A percentile compares a stretch with the other conserved stretches of the same genome.
Conservation (phyloP, 371 early-diverging fungal genomes). For the Aphelidium insulamus region DNA sequence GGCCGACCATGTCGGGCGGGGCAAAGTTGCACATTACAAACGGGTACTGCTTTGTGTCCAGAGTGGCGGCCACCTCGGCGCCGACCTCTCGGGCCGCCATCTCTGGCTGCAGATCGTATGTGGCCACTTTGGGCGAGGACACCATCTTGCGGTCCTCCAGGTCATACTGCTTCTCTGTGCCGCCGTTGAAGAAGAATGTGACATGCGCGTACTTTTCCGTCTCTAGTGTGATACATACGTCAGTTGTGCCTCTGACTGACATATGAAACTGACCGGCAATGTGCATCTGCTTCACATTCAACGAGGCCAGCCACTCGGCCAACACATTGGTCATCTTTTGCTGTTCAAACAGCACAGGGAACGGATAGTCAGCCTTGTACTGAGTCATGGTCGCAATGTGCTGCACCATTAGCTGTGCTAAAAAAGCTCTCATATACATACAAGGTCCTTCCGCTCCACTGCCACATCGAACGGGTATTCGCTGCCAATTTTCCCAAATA, state of each 20-base stretch:
- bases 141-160: slow-evolving; percentile 79
- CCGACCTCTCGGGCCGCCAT: slow-evolving; percentile 84
- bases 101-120: slow-evolving; percentile 89
- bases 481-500: slow-evolving; percentile 48
- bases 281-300: slow-evolving; percentile 72
- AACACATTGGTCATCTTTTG: slow-evolving; percentile 91
- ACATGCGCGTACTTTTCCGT: slow-evolving; percentile 99
- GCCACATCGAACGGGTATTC: slow-evolving; percentile 46
- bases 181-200: slow-evolving; percentile 99
- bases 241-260: background rate
- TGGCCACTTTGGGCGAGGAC: slow-evolving; percentile 84
- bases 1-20: slow-evolving; percentile 98
- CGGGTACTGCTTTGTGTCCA: slow-evolving; percentile 53
- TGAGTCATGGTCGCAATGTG: slow-evolving; percentile 88
- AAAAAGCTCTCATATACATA: slow-evolving; percentile 10
- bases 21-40: slow-evolving; percentile 99
- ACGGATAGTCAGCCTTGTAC: slow-evolving; percentile 87
- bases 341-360: slow-evolving; percentile 78
- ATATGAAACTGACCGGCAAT: slow-evolving; percentile 28
- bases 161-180: slow-evolving; percentile 67
- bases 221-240: slow-evolving; percentile 26
- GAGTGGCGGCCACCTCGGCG: slow-evolving; percentile 66
- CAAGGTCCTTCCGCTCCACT: slow-evolving; percentile 46
- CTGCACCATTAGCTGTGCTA: slow-evolving; percentile 8
- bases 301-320: slow-evolving; percentile 83